These are phyloP conservation scores for Taphrina deformans DNA, from an alignment of 1,139 yeast species.

Conservation along the genomic window DNA sequence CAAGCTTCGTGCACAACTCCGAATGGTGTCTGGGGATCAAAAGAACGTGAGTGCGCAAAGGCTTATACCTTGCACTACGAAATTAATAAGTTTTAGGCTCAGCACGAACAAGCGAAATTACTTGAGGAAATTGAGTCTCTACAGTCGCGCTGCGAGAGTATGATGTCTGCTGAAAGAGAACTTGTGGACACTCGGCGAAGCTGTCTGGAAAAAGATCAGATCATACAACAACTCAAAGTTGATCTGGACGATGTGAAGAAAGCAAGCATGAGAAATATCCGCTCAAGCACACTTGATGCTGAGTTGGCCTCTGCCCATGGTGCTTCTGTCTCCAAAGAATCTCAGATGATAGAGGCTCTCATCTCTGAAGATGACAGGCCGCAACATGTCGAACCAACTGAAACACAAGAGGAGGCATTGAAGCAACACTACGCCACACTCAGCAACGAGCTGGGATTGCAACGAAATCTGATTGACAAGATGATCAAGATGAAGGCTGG, in stretches of 20 bases:
- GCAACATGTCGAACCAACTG: background rate
- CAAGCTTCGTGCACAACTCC: background rate
- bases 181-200: background rate
- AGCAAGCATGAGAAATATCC: background rate
- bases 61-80: too few relatives aligned
- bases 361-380: background rate
- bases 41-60: background rate
- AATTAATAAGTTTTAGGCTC: background rate
- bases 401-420: background rate
- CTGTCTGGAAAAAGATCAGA: background rate
- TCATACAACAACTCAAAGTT: background rate
- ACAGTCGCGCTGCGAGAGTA: background rate
- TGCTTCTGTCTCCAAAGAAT: background rate
- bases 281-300: background rate
- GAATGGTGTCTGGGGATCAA: background rate
- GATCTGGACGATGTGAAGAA: conserved; percentile 1
- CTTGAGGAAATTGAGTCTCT: background rate
- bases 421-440: conserved; percentile 13
- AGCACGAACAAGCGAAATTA: background rate
- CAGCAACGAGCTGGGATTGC: conserved; percentile 17
- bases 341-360: background rate
- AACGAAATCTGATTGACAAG: conserved; percentile 7
- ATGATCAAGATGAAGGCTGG: conserved; percentile 9
- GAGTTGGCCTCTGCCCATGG: background rate
- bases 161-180: background rate